Evolutionary conservation across 2,329 filamentous ascomycete species (phyloP).

Genomic region (Penicillium sp.): DNA sequence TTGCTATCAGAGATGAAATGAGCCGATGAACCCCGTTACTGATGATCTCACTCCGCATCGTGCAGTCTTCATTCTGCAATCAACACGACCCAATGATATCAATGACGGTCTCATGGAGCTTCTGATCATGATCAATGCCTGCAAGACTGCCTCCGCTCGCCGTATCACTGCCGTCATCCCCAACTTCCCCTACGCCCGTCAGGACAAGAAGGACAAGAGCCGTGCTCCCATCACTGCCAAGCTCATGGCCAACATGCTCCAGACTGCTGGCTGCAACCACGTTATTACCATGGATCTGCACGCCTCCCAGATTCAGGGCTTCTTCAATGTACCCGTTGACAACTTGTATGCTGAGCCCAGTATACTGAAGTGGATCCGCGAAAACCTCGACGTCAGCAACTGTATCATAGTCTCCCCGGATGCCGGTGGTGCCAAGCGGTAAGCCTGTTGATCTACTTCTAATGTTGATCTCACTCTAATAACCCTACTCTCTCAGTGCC

Average conservation of each 20-base stretch:
- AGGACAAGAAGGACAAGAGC: constrained; percentile 97
- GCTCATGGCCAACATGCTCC: constrained; percentile 95
- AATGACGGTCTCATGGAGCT: constrained; percentile 98
- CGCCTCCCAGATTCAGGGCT: constrained; percentile 89
- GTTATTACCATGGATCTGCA: constrained; percentile 97
- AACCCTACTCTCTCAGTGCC: constrained; percentile 49
- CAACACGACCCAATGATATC: constrained; percentile 89
- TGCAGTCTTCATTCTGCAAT: constrained; percentile 89
- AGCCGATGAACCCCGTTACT: constrained; percentile 5
- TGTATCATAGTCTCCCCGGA: constrained; percentile 94
- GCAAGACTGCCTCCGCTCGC: constrained; percentile 76
- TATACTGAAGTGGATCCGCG: constrained; percentile 83
- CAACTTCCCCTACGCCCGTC: constrained; percentile 92
- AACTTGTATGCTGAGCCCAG: constrained; percentile 93
- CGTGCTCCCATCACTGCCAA: constrained; percentile 95
- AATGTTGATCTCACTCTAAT: constrained; percentile 2
- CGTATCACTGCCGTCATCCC: constrained; percentile 93
- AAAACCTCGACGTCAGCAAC: constrained; percentile 75
- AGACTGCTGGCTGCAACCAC: constrained; percentile 87
- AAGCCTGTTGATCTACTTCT: constrained; percentile 20
- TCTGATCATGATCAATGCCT: constrained; percentile 96
- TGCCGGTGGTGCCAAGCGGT: constrained; percentile 88
- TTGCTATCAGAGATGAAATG: constrained; percentile 12
- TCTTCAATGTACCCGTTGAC: constrained; percentile 79
- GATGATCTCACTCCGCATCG: constrained; percentile 9